phyloP scores from a whole-genome alignment of 129 eudicot species.

The Flaveria linearis region DNA sequence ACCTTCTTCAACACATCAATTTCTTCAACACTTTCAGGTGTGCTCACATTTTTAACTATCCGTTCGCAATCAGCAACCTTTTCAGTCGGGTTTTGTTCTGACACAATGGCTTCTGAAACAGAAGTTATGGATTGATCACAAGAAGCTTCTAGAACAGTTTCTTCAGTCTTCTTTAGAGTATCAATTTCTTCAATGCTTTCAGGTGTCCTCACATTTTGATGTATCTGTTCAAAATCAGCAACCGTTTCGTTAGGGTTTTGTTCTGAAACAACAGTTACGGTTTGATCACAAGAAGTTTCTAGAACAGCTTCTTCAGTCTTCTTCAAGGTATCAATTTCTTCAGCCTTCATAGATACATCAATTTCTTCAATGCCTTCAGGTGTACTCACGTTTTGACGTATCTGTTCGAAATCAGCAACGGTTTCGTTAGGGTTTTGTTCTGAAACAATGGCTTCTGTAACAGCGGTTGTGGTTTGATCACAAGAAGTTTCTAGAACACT shows the following conservation, averaged over 20 bases:
- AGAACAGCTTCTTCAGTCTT: conserved; percentile 15
- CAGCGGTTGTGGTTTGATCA: neutral
- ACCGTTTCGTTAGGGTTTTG: neutral
- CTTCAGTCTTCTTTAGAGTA: neutral
- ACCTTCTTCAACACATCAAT: neutral
- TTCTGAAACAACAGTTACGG: neutral
- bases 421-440: neutral
- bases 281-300: neutral
- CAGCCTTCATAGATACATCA: neutral
- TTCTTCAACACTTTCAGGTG: neutral
- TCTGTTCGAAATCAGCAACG: neutral
- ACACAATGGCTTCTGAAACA: neutral
- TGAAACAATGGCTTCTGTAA: conserved; percentile 11
- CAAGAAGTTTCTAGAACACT: neutral
- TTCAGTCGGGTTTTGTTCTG: neutral
- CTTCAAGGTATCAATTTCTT: conserved; percentile 3
- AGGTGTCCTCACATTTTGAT: neutral
- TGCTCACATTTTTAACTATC: neutral
- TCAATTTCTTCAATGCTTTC: neutral
- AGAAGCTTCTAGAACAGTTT: neutral
- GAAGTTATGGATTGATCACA: neutral
- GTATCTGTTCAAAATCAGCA: neutral
- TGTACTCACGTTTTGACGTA: neutral
- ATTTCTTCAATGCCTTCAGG: conserved; percentile 1
- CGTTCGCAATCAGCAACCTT: neutral